Evolutionary conservation across 2,329 filamentous ascomycete species (phyloP).

Genomic region (Aureobasidium leucospermi): DNA sequence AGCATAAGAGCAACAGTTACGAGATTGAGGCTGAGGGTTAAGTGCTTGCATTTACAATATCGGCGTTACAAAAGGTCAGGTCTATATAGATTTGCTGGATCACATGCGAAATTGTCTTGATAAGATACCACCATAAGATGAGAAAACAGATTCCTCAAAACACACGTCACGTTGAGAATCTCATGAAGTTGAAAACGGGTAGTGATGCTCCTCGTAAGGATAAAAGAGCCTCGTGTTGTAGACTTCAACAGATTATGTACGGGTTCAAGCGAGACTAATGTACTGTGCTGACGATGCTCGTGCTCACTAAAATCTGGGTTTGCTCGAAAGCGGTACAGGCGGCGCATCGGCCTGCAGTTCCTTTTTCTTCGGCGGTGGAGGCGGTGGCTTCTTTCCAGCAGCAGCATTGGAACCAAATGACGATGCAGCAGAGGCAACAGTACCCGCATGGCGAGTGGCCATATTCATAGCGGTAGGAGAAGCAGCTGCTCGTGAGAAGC

Average conservation of each 20-base stretch:
- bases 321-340: constrained; percentile 51
- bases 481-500: constrained; percentile 4
- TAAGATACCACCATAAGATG: neutral
- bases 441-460: neutral
- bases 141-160: neutral
- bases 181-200: too few relatives aligned
- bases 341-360: constrained; percentile 41
- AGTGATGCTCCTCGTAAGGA: too few relatives aligned
- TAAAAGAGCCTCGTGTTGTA: neutral
- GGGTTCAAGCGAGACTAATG: neutral
- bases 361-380: constrained; percentile 51
- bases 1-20: constrained; percentile 93
- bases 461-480: constrained; percentile 2
- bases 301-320: constrained; percentile 35
- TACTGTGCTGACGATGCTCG: neutral
- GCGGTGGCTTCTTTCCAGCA: constrained; percentile 47
- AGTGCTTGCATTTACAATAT: neutral
- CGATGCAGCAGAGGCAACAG: constrained; percentile 11
- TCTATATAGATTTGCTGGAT: neutral
- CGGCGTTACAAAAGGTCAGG: neutral
- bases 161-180: too few relatives aligned
- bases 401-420: constrained; percentile 23
- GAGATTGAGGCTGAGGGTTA: constrained; percentile 68
- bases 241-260: neutral
- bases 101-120: neutral